A percentile compares a stretch with the other conserved stretches of the same genome.
phyloP scores from a whole-genome alignment of 805 yeast genomes.

The Nakazawaea ernobii region DNA sequence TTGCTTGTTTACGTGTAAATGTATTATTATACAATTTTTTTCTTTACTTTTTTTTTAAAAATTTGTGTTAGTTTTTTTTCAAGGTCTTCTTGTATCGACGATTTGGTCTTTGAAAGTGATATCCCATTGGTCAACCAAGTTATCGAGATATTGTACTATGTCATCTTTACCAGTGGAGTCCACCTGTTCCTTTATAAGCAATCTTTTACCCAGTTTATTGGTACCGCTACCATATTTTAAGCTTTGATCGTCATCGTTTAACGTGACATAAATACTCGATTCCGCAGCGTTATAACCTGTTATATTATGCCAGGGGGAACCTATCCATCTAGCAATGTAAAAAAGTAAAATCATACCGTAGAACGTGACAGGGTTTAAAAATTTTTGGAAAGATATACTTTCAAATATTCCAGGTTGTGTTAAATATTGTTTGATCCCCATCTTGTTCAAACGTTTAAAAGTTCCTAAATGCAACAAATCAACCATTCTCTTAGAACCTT shows the following conservation, averaged over 20 bases:
- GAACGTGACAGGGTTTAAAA: slow-evolving; percentile 71
- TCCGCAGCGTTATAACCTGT: slow-evolving; percentile 87
- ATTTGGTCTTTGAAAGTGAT: slow-evolving; percentile 69
- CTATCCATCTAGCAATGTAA: slow-evolving; percentile 73
- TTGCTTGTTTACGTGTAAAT: background rate
- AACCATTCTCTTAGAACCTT: slow-evolving; percentile 83
- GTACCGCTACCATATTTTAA: slow-evolving; percentile 73
- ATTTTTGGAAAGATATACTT: slow-evolving; percentile 72
- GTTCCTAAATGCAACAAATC: slow-evolving; percentile 79
- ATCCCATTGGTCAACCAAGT: slow-evolving; percentile 65
- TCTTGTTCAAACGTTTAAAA: slow-evolving; percentile 39
- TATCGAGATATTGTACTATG: slow-evolving; percentile 58
- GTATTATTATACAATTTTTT: background rate
- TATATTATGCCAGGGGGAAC: slow-evolving; percentile 87
- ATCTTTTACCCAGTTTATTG: slow-evolving; percentile 58
- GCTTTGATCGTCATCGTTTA: slow-evolving; percentile 43
- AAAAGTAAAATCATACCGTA: slow-evolving; percentile 84
- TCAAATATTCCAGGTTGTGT: slow-evolving; percentile 94
- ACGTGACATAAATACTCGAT: slow-evolving; percentile 70
- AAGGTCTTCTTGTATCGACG: slow-evolving; percentile 35
- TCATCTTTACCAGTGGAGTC: slow-evolving; percentile 62
- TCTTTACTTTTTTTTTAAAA: slow-evolving; percentile 1
- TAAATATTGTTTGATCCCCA: slow-evolving; percentile 65
- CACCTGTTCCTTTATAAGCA: slow-evolving; percentile 47
- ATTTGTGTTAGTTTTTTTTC: background rate